Evolutionary conservation across 2,329 filamentous ascomycete genomes (phyloP).

Genomic region (Trichoderma asperellum): DNA sequence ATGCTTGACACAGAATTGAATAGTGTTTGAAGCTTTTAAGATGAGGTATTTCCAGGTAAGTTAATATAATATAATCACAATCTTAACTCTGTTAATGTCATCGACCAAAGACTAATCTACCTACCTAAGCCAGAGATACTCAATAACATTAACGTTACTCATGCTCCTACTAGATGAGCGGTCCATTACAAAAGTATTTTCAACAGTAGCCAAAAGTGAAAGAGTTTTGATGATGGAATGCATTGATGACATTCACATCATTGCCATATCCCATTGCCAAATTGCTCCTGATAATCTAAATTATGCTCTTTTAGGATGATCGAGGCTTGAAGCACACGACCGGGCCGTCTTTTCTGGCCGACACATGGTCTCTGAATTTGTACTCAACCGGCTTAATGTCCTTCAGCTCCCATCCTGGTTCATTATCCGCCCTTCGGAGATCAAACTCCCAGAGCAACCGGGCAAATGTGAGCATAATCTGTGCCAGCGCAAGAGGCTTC

Average conservation of each 20-base stretch:
- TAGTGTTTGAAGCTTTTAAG: too few species aligned
- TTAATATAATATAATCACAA: too few species aligned
- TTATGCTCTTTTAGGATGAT: neutral
- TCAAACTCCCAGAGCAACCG: conserved; percentile 28
- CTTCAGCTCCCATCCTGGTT: conserved; percentile 9
- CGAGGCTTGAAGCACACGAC: neutral
- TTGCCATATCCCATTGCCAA: neutral
- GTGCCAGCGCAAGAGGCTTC: conserved; percentile 27
- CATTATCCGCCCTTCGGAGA: conserved; percentile 18
- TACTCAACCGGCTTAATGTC: conserved; percentile 15
- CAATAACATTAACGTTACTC: neutral
- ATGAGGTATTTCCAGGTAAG: too few species aligned
- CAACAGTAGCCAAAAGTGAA: neutral
- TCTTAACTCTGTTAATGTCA: too few species aligned
- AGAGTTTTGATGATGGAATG: neutral
- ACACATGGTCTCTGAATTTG: conserved; percentile 26
- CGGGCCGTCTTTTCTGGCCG: neutral
- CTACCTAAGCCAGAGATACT: neutral
- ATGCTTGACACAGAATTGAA: too few species aligned
- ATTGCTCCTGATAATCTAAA: neutral
- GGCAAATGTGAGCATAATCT: conserved; percentile 28
- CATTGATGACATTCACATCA: neutral
- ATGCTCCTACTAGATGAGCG: neutral
- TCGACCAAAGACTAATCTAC: neutral
- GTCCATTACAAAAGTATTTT: neutral